Base-by-base conservation (phyloP, 2,329 filamentous ascomycete species). In the Pestalotiopsis fici region DNA sequence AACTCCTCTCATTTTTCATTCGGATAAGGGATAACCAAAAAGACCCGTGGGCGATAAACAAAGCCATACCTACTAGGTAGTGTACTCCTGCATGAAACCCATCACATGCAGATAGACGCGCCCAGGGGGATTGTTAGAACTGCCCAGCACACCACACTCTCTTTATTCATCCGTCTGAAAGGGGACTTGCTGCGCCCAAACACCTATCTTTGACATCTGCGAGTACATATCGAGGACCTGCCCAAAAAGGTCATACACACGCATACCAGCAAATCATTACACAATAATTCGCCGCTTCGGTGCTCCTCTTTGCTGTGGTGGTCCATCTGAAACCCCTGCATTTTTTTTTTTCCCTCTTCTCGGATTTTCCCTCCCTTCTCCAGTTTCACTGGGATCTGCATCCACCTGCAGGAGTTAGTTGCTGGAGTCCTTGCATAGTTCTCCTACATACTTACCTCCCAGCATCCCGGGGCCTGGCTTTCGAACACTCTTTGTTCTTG, bases 321-420 rank as follows among this genome's bases (percentile, higher is more conserved):
- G 57, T 60, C 31, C 57, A 39, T 60, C 57, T 60, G 57, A 60
- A 60, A 60, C 57, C 15, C 27, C n/a, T 31, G n/a, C 43, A 50
- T 50, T 50, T 50, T 50, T 50, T 50, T 18, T 18, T n/a, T n/a
- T 18, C 31, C 11, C 31, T 18, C 9, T n/a, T 18, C 31, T 35
- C 31, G 31, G 31, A 11, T 50, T 9, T 23, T 50, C n/a, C 21
- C 43, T 35, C 43, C 43, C 43, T 50, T 50, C 43, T 50, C 43
- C 43, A 50, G 43, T 50, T 50, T 50, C 43, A 50, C 43, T 18
- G 43, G 18, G 43, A 50, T 50, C 43, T 50, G 43, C 43, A 50
- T 21, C 43, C 43, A 50, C 43, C 21, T n/a, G 43, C 43, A 50
- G 43, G 43, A 50, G 21, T 50, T 50, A 35, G 18, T 23, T 23